Conservation (phyloP, 345 rosid genomes). For the Linum lewisii region DNA sequence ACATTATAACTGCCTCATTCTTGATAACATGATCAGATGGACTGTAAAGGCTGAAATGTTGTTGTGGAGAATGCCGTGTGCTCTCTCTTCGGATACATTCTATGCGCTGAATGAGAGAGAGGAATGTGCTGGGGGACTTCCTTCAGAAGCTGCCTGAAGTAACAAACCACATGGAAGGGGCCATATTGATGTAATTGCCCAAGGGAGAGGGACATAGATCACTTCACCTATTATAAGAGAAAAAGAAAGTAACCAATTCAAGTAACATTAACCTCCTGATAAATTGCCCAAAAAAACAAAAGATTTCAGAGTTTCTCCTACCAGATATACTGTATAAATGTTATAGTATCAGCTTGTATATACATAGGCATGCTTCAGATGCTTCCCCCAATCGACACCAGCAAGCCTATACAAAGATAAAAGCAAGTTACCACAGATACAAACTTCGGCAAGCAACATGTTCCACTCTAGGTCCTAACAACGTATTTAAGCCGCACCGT, state of each 20-base stretch:
- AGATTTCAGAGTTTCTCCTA: constrained; percentile 14
- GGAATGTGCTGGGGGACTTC: constrained; percentile 27
- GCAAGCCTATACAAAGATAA: constrained; percentile 49
- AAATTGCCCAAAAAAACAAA: not conserved
- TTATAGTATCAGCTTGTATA: constrained; percentile 52
- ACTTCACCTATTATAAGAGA: constrained; percentile 54
- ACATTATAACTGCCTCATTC: constrained; percentile 32
- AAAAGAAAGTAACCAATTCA: not conserved
- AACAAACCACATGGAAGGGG: constrained; percentile 85
- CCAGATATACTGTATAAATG: constrained; percentile 73
- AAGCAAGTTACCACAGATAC: not conserved
- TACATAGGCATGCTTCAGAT: constrained; percentile 64
- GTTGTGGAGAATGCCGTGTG: constrained; percentile 40
- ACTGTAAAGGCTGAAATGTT: constrained; percentile 25
- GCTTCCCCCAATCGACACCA: constrained; percentile 70
- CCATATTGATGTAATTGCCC: constrained; percentile 70
- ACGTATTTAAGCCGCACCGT: constrained; percentile 28
- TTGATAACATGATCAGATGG: constrained; percentile 35
- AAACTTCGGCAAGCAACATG: not conserved
- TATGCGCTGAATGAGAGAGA: constrained; percentile 38
- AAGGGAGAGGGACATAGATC: constrained; percentile 58
- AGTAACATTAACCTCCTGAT: not conserved
- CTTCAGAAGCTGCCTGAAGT: constrained; percentile 60
- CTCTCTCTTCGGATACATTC: constrained; percentile 51
- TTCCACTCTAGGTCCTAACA: not conserved